Conservation (phyloP, 2,329 filamentous ascomycete species). For the Coniochaeta sp. region DNA sequence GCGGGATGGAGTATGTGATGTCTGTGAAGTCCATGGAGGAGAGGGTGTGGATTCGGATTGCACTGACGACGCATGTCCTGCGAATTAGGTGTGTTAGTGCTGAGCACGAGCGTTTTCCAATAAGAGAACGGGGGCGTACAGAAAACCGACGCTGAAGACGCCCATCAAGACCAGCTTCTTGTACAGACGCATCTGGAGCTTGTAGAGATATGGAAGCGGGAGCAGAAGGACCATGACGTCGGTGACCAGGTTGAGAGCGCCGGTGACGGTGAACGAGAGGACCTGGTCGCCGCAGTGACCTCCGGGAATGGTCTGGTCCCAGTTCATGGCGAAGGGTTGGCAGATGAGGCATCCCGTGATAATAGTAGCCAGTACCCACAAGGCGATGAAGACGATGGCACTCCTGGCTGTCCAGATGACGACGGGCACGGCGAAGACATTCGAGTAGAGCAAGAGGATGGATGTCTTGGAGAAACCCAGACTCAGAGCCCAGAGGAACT, state of each 20-base stretch:
- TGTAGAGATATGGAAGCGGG: constrained; percentile 23
- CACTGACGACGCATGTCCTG: constrained; percentile 27
- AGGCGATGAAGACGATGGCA: constrained; percentile 15
- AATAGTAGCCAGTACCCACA: constrained; percentile 20
- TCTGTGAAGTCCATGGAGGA: constrained; percentile 24
- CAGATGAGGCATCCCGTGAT: constrained; percentile 26
- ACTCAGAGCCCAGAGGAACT: constrained; percentile 22
- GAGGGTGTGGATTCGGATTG: constrained; percentile 26
- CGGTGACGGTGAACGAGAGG: constrained; percentile 20
- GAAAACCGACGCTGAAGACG: constrained; percentile 24
- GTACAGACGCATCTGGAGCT: constrained; percentile 19
- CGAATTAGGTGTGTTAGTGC: not conserved
- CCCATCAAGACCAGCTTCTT: constrained; percentile 22
- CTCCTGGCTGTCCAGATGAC: constrained; percentile 16
- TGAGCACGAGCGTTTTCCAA: not conserved
- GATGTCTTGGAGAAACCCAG: constrained; percentile 22
- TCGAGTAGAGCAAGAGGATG: constrained; percentile 21
- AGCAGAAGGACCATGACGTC: constrained; percentile 23
- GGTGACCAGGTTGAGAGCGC: constrained; percentile 23
- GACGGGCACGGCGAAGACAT: constrained; percentile 18
- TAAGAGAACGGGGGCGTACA: constrained; percentile 17
- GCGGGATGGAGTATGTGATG: constrained; percentile 25
- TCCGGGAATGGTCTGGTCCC: constrained; percentile 22
- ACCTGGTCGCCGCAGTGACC: constrained; percentile 24
- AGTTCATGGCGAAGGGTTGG: constrained; percentile 26